Conservation (phyloP, 495 filamentous ascomycete species). For the Neohortaea acidophila region DNA sequence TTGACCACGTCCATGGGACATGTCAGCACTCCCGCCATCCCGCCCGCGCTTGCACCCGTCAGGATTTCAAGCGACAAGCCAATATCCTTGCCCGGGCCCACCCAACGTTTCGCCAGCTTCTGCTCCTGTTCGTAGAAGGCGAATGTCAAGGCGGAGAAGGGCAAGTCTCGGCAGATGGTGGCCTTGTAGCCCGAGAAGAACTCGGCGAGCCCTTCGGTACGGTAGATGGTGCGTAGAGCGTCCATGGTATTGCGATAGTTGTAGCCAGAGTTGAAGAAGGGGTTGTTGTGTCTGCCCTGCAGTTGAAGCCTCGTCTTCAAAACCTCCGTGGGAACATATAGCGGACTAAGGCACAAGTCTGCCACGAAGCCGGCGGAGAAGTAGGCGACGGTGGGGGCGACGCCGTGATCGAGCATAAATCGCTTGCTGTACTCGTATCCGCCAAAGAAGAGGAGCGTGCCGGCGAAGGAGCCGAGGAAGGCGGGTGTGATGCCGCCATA, state of each 20-base stretch:
- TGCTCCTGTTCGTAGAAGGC: conserved; percentile 96
- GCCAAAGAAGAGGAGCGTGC: conserved; percentile 89
- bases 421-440: conserved; percentile 93
- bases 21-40: conserved; percentile 84
- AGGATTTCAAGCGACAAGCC: conserved; percentile 72
- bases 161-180: conserved; percentile 85
- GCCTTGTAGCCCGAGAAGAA: conserved; percentile 91
- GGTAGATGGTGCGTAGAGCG: conserved; percentile 69
- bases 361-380: conserved; percentile 75
- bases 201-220: conserved; percentile 64
- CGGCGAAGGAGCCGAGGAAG: conserved; percentile 80
- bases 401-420: conserved; percentile 62
- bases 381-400: conserved; percentile 68
- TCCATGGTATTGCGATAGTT: conserved; percentile 74
- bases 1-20: conserved; percentile 96
- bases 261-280: conserved; percentile 78
- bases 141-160: conserved; percentile 90
- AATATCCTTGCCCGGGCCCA: conserved; percentile 55
- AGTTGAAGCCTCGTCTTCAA: conserved; percentile 89
- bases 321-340: conserved; percentile 94
- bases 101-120: conserved; percentile 57
- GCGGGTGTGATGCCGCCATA: conserved; percentile 87
- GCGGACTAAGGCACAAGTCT: conserved; percentile 76
- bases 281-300: conserved; percentile 90
- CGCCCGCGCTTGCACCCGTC: conserved; percentile 82